A percentile compares a stretch with the other conserved stretches of the same genome.
Conservation (phyloP, 768 basidiomycete genomes). For the Lactifluus echinatus region DNA sequence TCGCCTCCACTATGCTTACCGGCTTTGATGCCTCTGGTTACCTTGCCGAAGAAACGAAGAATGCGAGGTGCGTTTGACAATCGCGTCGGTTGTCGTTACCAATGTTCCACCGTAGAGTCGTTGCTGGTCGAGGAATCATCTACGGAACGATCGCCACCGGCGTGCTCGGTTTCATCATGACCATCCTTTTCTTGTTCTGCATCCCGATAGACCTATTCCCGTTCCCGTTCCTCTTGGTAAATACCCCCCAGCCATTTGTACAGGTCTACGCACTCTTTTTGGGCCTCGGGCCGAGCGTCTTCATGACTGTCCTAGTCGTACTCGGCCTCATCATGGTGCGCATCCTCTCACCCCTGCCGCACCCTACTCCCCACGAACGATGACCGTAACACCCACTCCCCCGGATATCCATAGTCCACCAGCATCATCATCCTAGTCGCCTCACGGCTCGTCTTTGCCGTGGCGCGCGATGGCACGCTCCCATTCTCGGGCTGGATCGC, state of each 20-base stretch:
- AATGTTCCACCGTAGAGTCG: constrained; percentile 37
- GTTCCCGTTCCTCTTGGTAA: constrained; percentile 61
- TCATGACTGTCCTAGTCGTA: constrained; percentile 82
- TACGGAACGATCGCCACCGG: constrained; percentile 71
- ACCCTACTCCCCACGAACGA: background rate
- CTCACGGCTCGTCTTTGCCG: constrained; percentile 82
- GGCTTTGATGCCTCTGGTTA: constrained; percentile 89
- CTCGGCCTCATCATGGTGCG: constrained; percentile 76
- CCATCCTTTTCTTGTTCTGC: constrained; percentile 79
- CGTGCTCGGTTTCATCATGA: constrained; percentile 66
- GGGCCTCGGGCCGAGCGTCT: constrained; percentile 67
- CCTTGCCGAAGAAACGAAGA: constrained; percentile 82
- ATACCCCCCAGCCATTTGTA: constrained; percentile 88
- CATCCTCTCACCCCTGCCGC: background rate
- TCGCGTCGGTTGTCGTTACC: too few species aligned
- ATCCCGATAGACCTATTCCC: constrained; percentile 77
- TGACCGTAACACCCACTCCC: background rate
- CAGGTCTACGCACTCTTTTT: constrained; percentile 78
- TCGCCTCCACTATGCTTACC: constrained; percentile 79
- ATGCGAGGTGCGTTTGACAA: constrained; percentile 49
- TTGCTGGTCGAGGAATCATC: constrained; percentile 78
- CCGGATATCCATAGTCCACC: constrained; percentile 49
- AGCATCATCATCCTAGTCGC: constrained; percentile 85
- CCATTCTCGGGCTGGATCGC: constrained; percentile 81
- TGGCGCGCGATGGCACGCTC: constrained; percentile 89